These are phyloP conservation scores for Populus hybrid DNA, from an alignment of 441 rosid species.

Conservation along the genomic window DNA sequence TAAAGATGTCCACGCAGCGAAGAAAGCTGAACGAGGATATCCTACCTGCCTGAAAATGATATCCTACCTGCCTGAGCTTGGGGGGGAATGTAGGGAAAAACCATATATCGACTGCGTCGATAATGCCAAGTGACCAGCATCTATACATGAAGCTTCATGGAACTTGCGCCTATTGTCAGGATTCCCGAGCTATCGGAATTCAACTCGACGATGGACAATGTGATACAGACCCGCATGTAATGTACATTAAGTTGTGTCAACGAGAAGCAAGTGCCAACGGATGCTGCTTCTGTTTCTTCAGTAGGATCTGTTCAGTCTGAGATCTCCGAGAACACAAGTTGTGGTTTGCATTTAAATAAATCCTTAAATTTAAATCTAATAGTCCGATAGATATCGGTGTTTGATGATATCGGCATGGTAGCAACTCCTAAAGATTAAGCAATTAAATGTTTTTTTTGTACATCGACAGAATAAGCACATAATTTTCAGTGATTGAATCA, in stretches of 20 bases:
- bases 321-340: too few relatives aligned
- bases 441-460: too few relatives aligned
- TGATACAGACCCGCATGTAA: neutral
- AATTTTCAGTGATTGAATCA: too few relatives aligned
- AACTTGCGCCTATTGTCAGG: conserved; percentile 9
- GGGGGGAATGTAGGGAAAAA: neutral
- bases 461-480: too few relatives aligned
- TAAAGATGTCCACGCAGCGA: too few relatives aligned
- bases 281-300: neutral
- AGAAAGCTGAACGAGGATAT: neutral
- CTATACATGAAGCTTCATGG: conserved; percentile 5
- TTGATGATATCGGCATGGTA: too few relatives aligned
- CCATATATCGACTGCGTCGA: neutral
- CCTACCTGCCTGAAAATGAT: neutral
- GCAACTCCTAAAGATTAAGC: too few relatives aligned
- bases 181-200: neutral
- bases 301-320: too few relatives aligned
- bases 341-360: too few relatives aligned
- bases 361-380: too few relatives aligned
- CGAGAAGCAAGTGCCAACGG: neutral
- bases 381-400: too few relatives aligned
- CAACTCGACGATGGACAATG: neutral
- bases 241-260: neutral
- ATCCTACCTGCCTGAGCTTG: too few relatives aligned
- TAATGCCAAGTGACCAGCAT: conserved; percentile 2